Evolutionary conservation across 345 rosid genomes (phyloP).

Genomic region (Noccaea caerulescens): DNA sequence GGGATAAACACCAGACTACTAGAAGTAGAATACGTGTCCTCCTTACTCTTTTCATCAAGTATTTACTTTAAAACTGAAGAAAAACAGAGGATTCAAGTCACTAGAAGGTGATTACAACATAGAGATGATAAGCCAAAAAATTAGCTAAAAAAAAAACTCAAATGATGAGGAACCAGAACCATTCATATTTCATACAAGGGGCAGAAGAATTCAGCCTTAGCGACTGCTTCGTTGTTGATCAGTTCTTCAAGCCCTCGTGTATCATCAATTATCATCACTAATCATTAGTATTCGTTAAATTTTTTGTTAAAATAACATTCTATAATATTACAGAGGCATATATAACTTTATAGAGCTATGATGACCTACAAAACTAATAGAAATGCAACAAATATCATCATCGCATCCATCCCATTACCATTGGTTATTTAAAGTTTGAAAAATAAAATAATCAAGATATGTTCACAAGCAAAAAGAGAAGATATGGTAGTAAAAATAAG

Average conservation of each 20-base stretch:
- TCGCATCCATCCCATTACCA: conserved; percentile 18
- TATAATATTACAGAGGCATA: neutral
- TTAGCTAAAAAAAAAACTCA: too few species aligned
- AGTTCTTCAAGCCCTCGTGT: too few species aligned
- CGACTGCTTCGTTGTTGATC: too few species aligned
- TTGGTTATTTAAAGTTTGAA: neutral
- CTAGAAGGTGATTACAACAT: too few species aligned
- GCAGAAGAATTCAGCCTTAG: too few species aligned
- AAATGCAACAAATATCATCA: conserved; percentile 7
- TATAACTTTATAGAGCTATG: conserved; percentile 1
- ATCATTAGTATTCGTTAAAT: neutral
- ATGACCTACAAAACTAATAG: neutral
- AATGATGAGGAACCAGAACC: too few species aligned
- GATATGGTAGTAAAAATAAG: conserved; percentile 24
- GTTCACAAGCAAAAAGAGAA: conserved; percentile 23
- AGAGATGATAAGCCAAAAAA: too few species aligned
- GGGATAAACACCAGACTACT: conserved; percentile 1
- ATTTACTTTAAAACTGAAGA: too few species aligned
- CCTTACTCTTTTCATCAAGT: neutral
- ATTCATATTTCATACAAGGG: too few species aligned
- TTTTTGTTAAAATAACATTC: neutral
- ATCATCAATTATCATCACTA: neutral
- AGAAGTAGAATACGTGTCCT: conserved; percentile 2
- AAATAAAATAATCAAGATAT: conserved; percentile 28
- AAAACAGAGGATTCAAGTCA: too few species aligned